Conservation (phyloP, 2,329 filamentous ascomycete species). For the Nakataea oryzae region DNA sequence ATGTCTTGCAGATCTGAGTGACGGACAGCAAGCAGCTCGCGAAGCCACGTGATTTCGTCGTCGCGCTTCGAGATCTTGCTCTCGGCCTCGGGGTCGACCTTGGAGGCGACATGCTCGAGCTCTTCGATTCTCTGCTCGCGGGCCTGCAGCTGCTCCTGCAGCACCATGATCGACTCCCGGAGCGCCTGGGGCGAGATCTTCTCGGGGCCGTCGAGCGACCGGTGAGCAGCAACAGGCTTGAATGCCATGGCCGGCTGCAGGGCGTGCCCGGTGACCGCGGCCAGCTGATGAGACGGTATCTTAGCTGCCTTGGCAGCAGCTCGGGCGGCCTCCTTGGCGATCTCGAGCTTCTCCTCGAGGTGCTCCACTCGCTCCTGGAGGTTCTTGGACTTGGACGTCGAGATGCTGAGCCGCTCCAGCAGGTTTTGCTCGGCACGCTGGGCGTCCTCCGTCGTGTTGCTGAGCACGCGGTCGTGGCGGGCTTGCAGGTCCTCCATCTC, state of each 20-base stretch:
- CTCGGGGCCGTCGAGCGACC: slow-evolving; percentile 51
- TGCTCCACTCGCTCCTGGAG: slow-evolving; percentile 76
- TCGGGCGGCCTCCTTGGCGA: slow-evolving; percentile 77
- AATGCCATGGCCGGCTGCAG: neutral
- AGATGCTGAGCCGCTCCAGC: slow-evolving; percentile 69
- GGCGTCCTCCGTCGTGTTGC: slow-evolving; percentile 69
- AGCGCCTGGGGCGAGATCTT: slow-evolving; percentile 92
- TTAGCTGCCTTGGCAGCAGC: slow-evolving; percentile 72
- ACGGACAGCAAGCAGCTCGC: slow-evolving; percentile 83
- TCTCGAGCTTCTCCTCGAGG: slow-evolving; percentile 82
- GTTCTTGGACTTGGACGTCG: slow-evolving; percentile 74
- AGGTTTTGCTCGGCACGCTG: slow-evolving; percentile 71
- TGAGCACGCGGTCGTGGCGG: slow-evolving; percentile 64
- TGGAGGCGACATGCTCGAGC: slow-evolving; percentile 61
- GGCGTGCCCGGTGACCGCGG: slow-evolving; percentile 16
- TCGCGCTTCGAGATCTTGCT: slow-evolving; percentile 83
- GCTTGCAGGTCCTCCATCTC: slow-evolving; percentile 65
- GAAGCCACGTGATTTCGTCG: slow-evolving; percentile 89
- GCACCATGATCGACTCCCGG: slow-evolving; percentile 87
- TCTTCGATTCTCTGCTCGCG: slow-evolving; percentile 84
- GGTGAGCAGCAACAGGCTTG: slow-evolving; percentile 21
- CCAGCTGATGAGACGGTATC: slow-evolving; percentile 25
- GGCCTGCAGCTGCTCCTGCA: slow-evolving; percentile 94
- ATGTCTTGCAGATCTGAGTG: slow-evolving; percentile 90
- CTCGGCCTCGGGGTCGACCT: slow-evolving; percentile 65